Conservation (phyloP, 1,284 basidiomycete species). For the Phaffia rhodozyma region DNA sequence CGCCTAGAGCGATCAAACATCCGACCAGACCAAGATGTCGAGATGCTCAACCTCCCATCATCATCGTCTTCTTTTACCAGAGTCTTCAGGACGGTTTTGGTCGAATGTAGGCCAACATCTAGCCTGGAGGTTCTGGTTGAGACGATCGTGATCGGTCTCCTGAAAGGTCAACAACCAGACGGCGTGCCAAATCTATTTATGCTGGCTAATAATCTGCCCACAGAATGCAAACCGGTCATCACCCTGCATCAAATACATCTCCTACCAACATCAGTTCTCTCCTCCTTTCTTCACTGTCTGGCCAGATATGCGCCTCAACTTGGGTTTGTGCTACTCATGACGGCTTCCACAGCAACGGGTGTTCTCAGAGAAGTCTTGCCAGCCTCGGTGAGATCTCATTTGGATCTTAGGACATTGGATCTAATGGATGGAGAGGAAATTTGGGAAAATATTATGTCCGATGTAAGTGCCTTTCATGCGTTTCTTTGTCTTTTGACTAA, state of each 20-base stretch:
- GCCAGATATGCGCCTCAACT: background rate
- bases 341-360: conserved; percentile 2
- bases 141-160: conserved; percentile 6
- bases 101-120: background rate
- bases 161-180: background rate
- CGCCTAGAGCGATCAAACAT: background rate
- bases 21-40: background rate
- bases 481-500: too few species aligned
- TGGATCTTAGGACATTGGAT: conserved; percentile 5
- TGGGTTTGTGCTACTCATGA: conserved; percentile 1
- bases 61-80: background rate
- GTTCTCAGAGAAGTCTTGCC: conserved; percentile 5
- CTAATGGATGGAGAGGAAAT: background rate
- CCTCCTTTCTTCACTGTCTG: background rate
- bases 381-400: background rate
- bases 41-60: background rate
- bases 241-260: conserved; percentile 11
- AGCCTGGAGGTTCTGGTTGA: background rate
- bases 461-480: background rate
- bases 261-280: background rate
- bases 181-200: background rate
- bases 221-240: background rate
- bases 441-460: conserved; percentile 4
- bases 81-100: background rate
- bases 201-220: background rate